Evolutionary conservation across 2,329 filamentous ascomycete species (phyloP), one percentile per base, ranked within the genome.

Genomic region (Phyllosticta paracitricarpa): DNA sequence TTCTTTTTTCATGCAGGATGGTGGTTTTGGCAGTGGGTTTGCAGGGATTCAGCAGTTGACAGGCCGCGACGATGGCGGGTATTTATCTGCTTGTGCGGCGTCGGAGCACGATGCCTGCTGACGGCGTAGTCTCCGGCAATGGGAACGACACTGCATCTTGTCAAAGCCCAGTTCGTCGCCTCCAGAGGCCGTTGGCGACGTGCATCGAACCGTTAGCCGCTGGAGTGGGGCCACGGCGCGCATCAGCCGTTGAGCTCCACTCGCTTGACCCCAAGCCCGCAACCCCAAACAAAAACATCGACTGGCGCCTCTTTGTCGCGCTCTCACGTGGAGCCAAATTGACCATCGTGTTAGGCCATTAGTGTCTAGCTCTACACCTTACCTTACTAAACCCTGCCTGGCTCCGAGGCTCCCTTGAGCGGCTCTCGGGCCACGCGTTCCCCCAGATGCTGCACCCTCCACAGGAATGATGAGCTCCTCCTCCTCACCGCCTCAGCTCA

Each of bases 401-500:
- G 33, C 33, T 17, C 9, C 33, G 4, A 12, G 9, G 10, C 33
- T 40, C 9, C 3, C 28, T 30, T 4, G 28, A 30, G 33, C 33
- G 33, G 33, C 33, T 40, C 33, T 40, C 33, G 33, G 33, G 10
- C 28, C 28, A 30, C 33, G 33, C 33, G 33, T 40, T 40, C 33
- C 33, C 28, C 33, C 33, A 40, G 33, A 40, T 35, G 5, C 4
- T 1, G 1, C 33, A 35, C 33, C 9, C 6, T 28, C 33, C 33
- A 12, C 33, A 3, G 33, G 6, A 35, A 40, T 40, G 24, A 56
- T 35, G 58, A 51, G 58, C 53, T 60, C 12, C 58, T 55, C 12
- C 58, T 55, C 28, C 58, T 30, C 58, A 53, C 35, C 24, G 25
- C 24, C 58, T 51, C 33, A 60, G 58, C 58, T 40, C 53, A 52